phyloP scores from a whole-genome alignment of 768 basidiomycete genomes.

The Crepidotus variabilis region DNA sequence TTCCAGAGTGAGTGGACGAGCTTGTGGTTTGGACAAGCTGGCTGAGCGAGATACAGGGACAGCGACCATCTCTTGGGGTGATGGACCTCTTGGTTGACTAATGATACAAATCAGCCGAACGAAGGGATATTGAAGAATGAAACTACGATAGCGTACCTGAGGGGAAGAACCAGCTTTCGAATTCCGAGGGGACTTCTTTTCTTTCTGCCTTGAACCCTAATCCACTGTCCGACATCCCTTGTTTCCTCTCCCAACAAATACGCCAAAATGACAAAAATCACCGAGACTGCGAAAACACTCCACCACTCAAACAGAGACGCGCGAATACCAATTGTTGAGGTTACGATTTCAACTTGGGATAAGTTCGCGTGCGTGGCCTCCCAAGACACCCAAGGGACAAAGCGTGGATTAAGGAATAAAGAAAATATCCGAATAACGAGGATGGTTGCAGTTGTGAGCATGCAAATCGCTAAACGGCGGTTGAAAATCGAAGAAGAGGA shows the following conservation, averaged over 20 bases:
- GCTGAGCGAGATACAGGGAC: constrained; percentile 16
- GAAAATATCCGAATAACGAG: constrained; percentile 35
- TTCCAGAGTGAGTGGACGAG: constrained; percentile 26
- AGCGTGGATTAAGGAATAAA: constrained; percentile 27
- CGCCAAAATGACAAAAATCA: constrained; percentile 33
- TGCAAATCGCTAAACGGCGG: constrained; percentile 49
- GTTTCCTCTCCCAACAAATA: constrained; percentile 36
- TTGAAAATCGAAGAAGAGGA: constrained; percentile 40
- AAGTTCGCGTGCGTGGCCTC: constrained; percentile 39
- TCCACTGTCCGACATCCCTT: constrained; percentile 33
- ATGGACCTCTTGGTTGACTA: constrained; percentile 1
- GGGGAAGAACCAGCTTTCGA: not conserved
- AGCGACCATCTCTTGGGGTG: not conserved
- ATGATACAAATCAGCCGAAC: not conserved
- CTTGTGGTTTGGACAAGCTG: constrained; percentile 14
- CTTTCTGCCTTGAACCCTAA: constrained; percentile 9
- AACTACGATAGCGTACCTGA: not conserved
- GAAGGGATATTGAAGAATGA: not conserved
- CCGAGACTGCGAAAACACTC: constrained; percentile 33
- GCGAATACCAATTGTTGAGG: constrained; percentile 11
- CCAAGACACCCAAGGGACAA: constrained; percentile 44
- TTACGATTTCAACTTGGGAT: constrained; percentile 29
- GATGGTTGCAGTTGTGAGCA: constrained; percentile 39
- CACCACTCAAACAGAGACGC: constrained; percentile 35
- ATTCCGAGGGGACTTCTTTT: constrained; percentile 1